A percentile compares a stretch with the other conserved stretches of the same genome.
phyloP scores from a whole-genome alignment of 176 grass and related monocot genomes.

The Thalia dealbata region DNA sequence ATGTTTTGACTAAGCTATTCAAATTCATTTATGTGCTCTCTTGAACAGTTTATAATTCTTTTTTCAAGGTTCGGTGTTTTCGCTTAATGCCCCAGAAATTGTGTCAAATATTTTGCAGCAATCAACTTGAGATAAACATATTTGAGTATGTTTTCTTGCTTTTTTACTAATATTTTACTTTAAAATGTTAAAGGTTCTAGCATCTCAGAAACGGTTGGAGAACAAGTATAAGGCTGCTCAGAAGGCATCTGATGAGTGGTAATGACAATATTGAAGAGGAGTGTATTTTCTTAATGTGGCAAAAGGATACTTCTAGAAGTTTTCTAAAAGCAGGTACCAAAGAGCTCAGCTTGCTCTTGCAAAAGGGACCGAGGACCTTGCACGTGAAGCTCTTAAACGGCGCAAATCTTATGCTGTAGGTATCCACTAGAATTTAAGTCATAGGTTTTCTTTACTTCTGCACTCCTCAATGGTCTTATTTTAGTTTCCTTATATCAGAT shows the following conservation, averaged over 20 bases:
- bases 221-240: constrained; percentile 95
- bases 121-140: no score
- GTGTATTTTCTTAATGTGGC: no score
- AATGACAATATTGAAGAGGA: constrained; percentile 11
- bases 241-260: constrained; percentile 82
- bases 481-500: not conserved
- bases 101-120: no score
- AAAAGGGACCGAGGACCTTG: constrained; percentile 93
- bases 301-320: no score
- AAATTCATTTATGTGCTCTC: no score
- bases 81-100: no score
- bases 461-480: no score
- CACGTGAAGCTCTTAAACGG: constrained; percentile 93
- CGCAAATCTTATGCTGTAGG: constrained; percentile 98
- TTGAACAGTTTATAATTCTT: no score
- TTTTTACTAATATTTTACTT: not conserved
- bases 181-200: constrained; percentile 66
- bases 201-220: constrained; percentile 83
- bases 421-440: constrained; percentile 5
- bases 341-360: constrained; percentile 94
- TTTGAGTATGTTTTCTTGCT: no score
- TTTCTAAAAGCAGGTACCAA: constrained; percentile 50
- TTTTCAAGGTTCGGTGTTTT: no score
- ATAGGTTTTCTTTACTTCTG: not conserved
- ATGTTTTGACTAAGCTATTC: no score